Base-by-base conservation (phyloP, 352 stramenopile species). In the Phytophthora kernoviae region DNA sequence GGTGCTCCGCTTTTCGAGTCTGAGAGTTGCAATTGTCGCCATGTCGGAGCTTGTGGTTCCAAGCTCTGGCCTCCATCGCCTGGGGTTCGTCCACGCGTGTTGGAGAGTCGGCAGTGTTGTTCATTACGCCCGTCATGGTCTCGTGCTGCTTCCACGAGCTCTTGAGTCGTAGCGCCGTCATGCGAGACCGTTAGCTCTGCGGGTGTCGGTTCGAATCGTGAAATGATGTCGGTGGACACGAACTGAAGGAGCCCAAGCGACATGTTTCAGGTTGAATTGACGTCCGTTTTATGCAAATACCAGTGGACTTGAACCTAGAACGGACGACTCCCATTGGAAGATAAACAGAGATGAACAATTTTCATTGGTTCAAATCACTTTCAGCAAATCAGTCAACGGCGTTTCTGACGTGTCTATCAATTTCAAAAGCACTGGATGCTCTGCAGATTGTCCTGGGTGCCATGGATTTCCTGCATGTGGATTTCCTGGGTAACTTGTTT, bases 1-100 rank as follows among this genome's bases (percentile, higher is more conserved):
- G 45, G 15, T 43, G 48, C 24, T 30, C 24, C 6, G 24, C 24
- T 6, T 30, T 30, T 6, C 20, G 62, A 57, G 40, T 15, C 32
- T 9, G 39, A 33, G 56, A 22, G 33, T 39, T 61, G 36, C 30
- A 20, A 41, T 37, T 44, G 43, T 64, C 41, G n/a, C 27, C 26
- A 26, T 61, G 58, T 14, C 64, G 43, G 26, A 73, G 65, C 46
- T 72, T 72, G 58, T 72, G 42, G 15, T 37, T 71, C 57, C 50
- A 67, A 15, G 39, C 57, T 30, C 51, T 58, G 1, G 57, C 50
- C 45, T 71, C 56, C 33, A 52, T 33, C 36, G 51, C 42, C 27
- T 51, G 57, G 17, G 51, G 26, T 36, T 63, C 37, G 45, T 41
- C 42, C 41, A 36, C 36, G 39, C 34, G 15, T 27, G 27, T 61